Conservation (phyloP, 2,329 filamentous ascomycete species). For the Aspergillus latus region DNA sequence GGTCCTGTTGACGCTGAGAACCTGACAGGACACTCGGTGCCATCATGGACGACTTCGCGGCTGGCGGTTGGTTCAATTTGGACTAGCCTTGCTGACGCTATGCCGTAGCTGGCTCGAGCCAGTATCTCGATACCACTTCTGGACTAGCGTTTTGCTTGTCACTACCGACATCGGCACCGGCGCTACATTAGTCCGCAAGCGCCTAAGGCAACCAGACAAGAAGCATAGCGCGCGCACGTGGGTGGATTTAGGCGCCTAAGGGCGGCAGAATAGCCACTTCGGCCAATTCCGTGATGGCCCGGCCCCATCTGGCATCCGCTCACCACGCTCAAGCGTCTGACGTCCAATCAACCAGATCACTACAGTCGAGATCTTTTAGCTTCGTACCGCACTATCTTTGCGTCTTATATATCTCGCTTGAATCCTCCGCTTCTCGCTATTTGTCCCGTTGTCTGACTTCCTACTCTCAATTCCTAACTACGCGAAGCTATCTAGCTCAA, state of each 20-base stretch:
- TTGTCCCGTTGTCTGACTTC: not conserved
- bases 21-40: constrained; percentile 3
- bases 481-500: not conserved
- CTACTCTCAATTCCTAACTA: not conserved
- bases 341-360: not conserved
- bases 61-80: constrained; percentile 17
- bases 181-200: not conserved
- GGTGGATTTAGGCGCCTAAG: not conserved
- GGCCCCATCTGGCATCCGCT: constrained; percentile 3
- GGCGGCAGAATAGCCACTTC: constrained; percentile 9
- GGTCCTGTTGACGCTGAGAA: constrained; percentile 1
- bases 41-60: constrained; percentile 20
- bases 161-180: not conserved
- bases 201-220: constrained; percentile 2
- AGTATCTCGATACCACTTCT: not conserved
- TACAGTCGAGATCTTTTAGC: constrained; percentile 5
- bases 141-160: constrained; percentile 6
- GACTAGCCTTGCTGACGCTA: constrained; percentile 12
- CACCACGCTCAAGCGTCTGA: not conserved
- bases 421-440: not conserved
- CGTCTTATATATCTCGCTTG: not conserved
- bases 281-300: constrained; percentile 5
- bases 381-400: not conserved
- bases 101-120: constrained; percentile 6
- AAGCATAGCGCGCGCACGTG: constrained; percentile 1